Conservation (phyloP, 192 early-diverging fungal species). For the Gonapodya prolifera region DNA sequence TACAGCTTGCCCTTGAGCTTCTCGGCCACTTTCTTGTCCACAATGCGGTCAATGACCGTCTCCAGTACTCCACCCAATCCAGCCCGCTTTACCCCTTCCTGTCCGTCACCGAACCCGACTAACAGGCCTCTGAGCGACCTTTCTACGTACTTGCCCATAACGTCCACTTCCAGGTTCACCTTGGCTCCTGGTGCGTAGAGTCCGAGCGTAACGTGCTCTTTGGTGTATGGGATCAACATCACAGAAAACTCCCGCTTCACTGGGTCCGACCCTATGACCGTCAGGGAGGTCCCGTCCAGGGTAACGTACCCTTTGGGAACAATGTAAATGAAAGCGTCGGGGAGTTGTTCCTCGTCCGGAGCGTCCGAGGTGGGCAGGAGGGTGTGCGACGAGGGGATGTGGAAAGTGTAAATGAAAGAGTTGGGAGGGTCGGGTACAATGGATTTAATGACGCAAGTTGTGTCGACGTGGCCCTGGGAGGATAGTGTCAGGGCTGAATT, state of each 20-base stretch:
- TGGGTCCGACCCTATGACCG: conserved; percentile 79
- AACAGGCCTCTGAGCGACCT: conserved; percentile 51
- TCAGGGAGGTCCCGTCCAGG: conserved; percentile 89
- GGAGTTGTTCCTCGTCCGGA: conserved; percentile 16
- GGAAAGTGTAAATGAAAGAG: conserved; percentile 64
- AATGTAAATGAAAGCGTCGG: conserved; percentile 62
- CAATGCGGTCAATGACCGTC: not conserved
- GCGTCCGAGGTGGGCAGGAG: not conserved
- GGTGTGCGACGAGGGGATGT: conserved; percentile 22
- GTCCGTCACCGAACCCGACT: not conserved
- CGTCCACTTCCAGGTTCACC: conserved; percentile 96
- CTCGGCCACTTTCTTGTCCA: not conserved
- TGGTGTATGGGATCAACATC: conserved; percentile 95
- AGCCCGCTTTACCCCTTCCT: not conserved
- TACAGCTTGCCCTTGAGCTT: conserved; percentile 2
- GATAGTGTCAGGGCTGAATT: not conserved
- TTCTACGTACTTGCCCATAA: conserved; percentile 94
- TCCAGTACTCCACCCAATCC: not conserved
- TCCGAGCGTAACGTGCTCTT: conserved; percentile 69
- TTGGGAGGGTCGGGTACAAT: conserved; percentile 76
- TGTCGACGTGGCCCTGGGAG: conserved; percentile 76
- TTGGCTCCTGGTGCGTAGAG: conserved; percentile 49
- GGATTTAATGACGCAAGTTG: conserved; percentile 58
- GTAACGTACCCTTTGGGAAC: conserved; percentile 92
- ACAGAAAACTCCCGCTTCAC: conserved; percentile 63